Evolutionary conservation across 495 filamentous ascomycete species (phyloP), one percentile per base, ranked within the genome.

Genomic region (Lepidopterella palustris): DNA sequence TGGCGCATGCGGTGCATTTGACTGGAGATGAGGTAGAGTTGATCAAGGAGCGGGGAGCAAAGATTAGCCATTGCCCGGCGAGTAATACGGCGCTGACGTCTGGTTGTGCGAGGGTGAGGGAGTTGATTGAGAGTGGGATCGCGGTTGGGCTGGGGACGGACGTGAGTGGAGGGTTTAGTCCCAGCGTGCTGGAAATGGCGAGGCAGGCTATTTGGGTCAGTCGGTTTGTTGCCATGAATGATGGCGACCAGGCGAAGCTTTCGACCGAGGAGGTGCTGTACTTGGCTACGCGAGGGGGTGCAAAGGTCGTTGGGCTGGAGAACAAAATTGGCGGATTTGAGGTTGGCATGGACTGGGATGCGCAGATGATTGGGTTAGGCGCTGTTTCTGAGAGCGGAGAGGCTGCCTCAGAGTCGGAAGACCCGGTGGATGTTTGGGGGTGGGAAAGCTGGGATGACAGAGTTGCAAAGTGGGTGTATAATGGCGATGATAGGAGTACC

Each of bases 261-360:
- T 82, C 78, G 49, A 83, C 93, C n/a, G 86, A 89, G 57, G 92
- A 98, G 70, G 88, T 80, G n/a, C 67, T 98, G 51, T 96, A 88
- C 65, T 77, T 97, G 0, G 91, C 87, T 0, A 96, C 92, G 18
- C 72, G 77, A 20, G 91, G 91, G 9, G 92, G 91, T 0, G 91
- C 92, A 0, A 73, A 81, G 51, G 88, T 90, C 50, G 77, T 95
- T 0, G 87, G 88, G 27, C 72, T 96, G 53, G 79, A 76, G 23
- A 77, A 76, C 5, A 82, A 76, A 61, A 78, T 96, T 21, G 91
- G 91, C 4, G 81, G 73, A 6, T 95, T 96, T 73, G 88, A 86
- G 61, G 80, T 85, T 0, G 91, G 90, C n/a, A 92, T 83, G 88
- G 80, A 88, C 64, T 96, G 85, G 83, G 91, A 96, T 80, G 89